Evolutionary conservation across 2,329 filamentous ascomycete species (phyloP), one percentile per base, ranked within the genome.

Genomic region (Epichloe festucae): DNA sequence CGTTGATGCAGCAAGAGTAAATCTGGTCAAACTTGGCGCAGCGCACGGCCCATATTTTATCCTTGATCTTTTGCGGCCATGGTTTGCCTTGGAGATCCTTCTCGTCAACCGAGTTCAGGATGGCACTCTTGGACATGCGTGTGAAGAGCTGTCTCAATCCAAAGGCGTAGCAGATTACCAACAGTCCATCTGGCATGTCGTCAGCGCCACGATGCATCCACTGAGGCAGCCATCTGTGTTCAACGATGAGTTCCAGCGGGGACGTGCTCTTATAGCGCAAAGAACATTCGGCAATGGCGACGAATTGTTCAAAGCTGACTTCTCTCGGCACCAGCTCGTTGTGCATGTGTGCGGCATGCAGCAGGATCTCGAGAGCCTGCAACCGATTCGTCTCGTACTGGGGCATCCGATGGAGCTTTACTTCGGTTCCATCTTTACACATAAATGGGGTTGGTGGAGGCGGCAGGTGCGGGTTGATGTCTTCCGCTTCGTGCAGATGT

Each of bases 131-230:
- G 6, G 74, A 73, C 64, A 74, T 69, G 44, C 72, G 65, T 0
- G 69, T 70, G 50, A 79, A 79, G 3, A 78, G 65, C 17, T 70
- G 62, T 10, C 72, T 64, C 15, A 72, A 58, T 3, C 76, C 75
- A 59, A 78, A 79, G 0, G 71, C 72, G 55, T 76, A 79, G 56
- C 72, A 74, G 46, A 79, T 76, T 15, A 77, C 62, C 48, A 79
- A 58, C 1, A 77, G 66, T 0, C 72, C 76, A 42, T 74, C 73
- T 0, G 73, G 68, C 66, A 74, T 73, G 42, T 72, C 68, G n/a
- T 75, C 71, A 1, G 66, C 68, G 2, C 70, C 70, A 51, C 66
- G 67, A 54, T 73, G 69, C 57, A 73, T 66, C 75, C 75, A 78
- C 43, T 73, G 68, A 1, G 73, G 74, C 17, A 79, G 57, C 75